phyloP scores from a whole-genome alignment of 768 basidiomycete species.

The Mycena kentingensis region DNA sequence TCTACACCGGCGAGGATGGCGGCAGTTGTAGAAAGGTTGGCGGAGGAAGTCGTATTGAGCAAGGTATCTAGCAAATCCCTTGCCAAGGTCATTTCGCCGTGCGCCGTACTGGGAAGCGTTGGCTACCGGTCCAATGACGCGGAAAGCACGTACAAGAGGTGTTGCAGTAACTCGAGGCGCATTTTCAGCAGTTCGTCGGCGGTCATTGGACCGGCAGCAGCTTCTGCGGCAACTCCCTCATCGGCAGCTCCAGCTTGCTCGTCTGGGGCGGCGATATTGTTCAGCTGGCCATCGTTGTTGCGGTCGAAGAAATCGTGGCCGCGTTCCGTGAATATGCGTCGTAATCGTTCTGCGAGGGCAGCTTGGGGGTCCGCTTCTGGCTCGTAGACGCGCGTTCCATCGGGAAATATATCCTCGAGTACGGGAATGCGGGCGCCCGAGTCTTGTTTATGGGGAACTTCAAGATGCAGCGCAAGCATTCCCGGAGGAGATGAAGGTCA shows the following conservation, averaged over 20 bases:
- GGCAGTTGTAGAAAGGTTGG: slow-evolving; percentile 32
- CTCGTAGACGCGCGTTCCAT: slow-evolving; percentile 71
- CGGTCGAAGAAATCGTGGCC: slow-evolving; percentile 76
- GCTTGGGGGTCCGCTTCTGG: slow-evolving; percentile 60
- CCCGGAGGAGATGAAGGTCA: no score
- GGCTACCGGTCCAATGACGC: slow-evolving; percentile 2
- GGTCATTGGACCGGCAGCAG: slow-evolving; percentile 56
- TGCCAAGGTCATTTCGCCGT: slow-evolving; percentile 80
- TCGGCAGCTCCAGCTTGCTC: slow-evolving; percentile 31
- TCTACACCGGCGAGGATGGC: slow-evolving; percentile 25
- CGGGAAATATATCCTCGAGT: slow-evolving; percentile 67
- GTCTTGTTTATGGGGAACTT: slow-evolving; percentile 82
- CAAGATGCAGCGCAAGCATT: slow-evolving; percentile 66
- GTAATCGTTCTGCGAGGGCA: slow-evolving; percentile 63
- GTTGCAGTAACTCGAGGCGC: slow-evolving; percentile 70
- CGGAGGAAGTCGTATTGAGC: slow-evolving; percentile 44
- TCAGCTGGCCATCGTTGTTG: slow-evolving; percentile 31
- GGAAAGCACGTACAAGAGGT: slow-evolving; percentile 64
- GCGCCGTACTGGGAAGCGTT: slow-evolving; percentile 54
- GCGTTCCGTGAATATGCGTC: slow-evolving; percentile 72
- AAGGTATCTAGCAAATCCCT: slow-evolving; percentile 67
- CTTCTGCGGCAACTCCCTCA: slow-evolving; percentile 27
- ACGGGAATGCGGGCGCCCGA: slow-evolving; percentile 60
- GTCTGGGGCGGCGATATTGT: slow-evolving; percentile 13
- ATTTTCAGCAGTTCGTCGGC: slow-evolving; percentile 73